Evolutionary conservation across 2,329 filamentous ascomycete species (phyloP), one percentile per base, ranked within the genome.

Genomic region (Elsinoe arachidis): DNA sequence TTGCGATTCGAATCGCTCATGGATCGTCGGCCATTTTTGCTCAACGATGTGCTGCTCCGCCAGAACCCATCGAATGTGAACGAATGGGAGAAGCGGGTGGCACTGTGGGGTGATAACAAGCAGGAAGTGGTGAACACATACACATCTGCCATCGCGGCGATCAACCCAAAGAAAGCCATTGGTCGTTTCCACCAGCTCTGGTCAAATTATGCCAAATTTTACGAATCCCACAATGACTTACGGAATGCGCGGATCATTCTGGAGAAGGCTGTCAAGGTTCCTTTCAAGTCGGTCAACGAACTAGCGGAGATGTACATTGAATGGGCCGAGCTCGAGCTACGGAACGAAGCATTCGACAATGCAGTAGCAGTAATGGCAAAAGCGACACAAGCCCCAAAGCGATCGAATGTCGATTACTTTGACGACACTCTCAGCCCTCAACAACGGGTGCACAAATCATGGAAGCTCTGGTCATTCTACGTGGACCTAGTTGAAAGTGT

Each of bases 401-500:
- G 90, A 63, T 96, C 92, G n/a, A 95, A 85, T 1, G 90, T 99
- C n/a, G 93, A 99, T 74, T 99, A 97, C 70, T 99, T 97, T 67
- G 93, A 99, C 69, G 95, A 99, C 69, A 90, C 83, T 0, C 76
- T 99, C 5, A 90, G 90, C 1, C 92, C 93, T 3, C 93, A 99
- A 70, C 93, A 97, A 74, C 83, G 95, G 61, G 88, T 99, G 2
- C 93, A 99, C 76, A 99, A 99, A 78, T 96, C 90, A 69, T 99
- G 93, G 93, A 99, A 97, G 71, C 75, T 99, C 10, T 99, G 93
- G 93, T 96, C 90, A 73, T 99, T 99, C 76, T 99, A 99, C 66
- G 91, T 99, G 39, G 93, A 99, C 70, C 81, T 99, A 1, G 91
- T 99, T 2, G 93, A 99, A 71, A 96, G 90, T 70, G 91, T 96